Percentiles rank a stretch among this genome's conserved stretches.
Evolutionary conservation across 139 green algal genomes (phyloP).

Genomic region (Marvania coccoides): DNA sequence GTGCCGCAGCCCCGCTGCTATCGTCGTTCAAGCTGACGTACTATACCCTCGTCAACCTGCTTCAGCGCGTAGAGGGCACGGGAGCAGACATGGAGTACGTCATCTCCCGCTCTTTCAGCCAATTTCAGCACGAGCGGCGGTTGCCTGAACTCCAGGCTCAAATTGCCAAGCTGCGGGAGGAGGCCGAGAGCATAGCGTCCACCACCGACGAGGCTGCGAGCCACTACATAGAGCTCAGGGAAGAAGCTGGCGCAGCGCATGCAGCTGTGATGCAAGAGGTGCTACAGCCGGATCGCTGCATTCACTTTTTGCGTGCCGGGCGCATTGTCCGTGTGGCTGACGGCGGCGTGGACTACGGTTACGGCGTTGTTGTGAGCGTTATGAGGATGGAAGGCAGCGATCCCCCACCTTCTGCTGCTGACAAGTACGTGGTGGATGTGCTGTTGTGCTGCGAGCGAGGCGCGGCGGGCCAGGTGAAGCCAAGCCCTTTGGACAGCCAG

Average conservation of each 20-base stretch:
- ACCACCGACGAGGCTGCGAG: conserved; percentile 1
- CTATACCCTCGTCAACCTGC: conserved; percentile 92
- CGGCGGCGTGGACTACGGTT: conserved; percentile 66
- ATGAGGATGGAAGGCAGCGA: conserved; percentile 10
- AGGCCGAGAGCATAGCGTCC: conserved; percentile 4
- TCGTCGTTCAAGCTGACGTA: conserved; percentile 81
- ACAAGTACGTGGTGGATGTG: conserved; percentile 54
- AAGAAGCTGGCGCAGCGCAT: not conserved
- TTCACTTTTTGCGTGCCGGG: conserved; percentile 75
- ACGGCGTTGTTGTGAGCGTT: conserved; percentile 64
- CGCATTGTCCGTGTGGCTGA: conserved; percentile 51
- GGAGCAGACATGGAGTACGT: conserved; percentile 76
- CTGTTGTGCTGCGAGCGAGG: conserved; percentile 39
- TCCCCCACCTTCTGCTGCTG: not conserved
- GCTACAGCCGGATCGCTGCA: conserved; percentile 40
- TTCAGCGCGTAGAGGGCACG: conserved; percentile 67
- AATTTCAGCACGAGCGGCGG: conserved; percentile 83
- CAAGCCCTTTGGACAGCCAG: not conserved
- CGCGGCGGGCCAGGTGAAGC: not conserved
- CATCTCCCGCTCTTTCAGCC: conserved; percentile 83
- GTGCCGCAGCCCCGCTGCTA: conserved; percentile 54
- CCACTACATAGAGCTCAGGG: conserved; percentile 25
- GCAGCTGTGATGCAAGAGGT: conserved; percentile 23
- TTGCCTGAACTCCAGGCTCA: conserved; percentile 25
- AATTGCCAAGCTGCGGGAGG: conserved; percentile 13